Percentiles rank a stretch among this genome's conserved stretches.
These are phyloP conservation scores for Penicillium sp. DNA, from an alignment of 2,329 filamentous ascomycete genomes.

Conservation along the genomic window DNA sequence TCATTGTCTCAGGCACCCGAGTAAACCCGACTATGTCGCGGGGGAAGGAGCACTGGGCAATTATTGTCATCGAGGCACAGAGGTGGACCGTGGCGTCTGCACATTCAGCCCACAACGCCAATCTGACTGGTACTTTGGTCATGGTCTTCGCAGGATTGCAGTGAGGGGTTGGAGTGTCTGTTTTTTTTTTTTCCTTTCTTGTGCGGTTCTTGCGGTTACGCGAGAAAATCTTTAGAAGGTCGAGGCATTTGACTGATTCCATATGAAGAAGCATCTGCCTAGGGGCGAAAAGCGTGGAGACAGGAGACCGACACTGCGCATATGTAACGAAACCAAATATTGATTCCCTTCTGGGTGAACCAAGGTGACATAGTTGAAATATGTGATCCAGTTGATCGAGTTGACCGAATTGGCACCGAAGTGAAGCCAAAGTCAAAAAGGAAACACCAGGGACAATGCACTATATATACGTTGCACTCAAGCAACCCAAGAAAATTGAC, in stretches of 20 bases:
- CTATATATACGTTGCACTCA: conserved; percentile 16
- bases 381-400: not conserved
- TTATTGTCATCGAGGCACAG: not conserved
- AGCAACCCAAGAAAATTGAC: not conserved
- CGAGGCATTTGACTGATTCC: conserved; percentile 11
- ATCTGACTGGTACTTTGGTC: conserved; percentile 12
- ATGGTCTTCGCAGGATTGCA: not conserved
- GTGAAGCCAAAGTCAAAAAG: not conserved
- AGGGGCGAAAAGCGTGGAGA: conserved; percentile 14
- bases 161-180: not conserved
- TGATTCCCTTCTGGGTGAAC: not conserved
- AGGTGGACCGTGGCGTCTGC: conserved; percentile 14
- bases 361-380: not conserved
- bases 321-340: conserved; percentile 10
- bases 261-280: conserved; percentile 14
- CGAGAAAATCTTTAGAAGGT: conserved; percentile 8
- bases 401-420: not conserved
- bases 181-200: conserved; percentile 22
- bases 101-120: conserved; percentile 5
- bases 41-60: not conserved
- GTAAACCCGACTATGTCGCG: conserved; percentile 5
- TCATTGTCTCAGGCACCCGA: conserved; percentile 6
- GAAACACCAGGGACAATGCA: not conserved
- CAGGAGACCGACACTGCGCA: conserved; percentile 15
- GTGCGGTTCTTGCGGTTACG: conserved; percentile 26